Evolutionary conservation across 345 rosid species (phyloP).

Genomic region (Syzygium grande): DNA sequence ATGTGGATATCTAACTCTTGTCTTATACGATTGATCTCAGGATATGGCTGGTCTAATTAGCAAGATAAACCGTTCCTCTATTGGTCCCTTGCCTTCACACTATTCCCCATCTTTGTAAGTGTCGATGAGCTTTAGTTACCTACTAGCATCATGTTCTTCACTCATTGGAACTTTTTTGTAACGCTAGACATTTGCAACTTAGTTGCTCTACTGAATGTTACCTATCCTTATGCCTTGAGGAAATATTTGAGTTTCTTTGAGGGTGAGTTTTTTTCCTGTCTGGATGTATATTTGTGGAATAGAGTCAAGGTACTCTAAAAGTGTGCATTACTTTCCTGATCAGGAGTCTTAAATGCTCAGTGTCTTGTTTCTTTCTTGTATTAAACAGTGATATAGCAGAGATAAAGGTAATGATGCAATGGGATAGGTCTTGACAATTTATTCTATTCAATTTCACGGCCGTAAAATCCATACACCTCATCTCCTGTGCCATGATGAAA

Average conservation of each 20-base stretch:
- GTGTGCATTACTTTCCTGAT: background rate
- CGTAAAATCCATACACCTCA: background rate
- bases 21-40: conserved; percentile 27
- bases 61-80: conserved; percentile 97
- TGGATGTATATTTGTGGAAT: background rate
- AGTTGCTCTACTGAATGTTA: background rate
- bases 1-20: background rate
- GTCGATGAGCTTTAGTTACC: background rate
- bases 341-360: background rate
- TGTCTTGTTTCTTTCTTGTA: background rate
- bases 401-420: background rate
- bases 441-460: background rate
- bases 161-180: background rate
- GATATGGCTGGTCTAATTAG: conserved; percentile 99
- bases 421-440: background rate
- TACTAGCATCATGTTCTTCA: background rate
- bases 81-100: conserved; percentile 91
- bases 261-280: background rate
- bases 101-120: conserved; percentile 93
- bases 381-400: background rate
- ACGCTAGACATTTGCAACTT: background rate
- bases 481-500: background rate
- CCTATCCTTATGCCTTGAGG: background rate
- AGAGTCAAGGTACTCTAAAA: background rate
- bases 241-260: background rate